Evolutionary conservation across 768 basidiomycete species (phyloP), one percentile per base, ranked within the genome.

Genomic region (Collybia sordida): DNA sequence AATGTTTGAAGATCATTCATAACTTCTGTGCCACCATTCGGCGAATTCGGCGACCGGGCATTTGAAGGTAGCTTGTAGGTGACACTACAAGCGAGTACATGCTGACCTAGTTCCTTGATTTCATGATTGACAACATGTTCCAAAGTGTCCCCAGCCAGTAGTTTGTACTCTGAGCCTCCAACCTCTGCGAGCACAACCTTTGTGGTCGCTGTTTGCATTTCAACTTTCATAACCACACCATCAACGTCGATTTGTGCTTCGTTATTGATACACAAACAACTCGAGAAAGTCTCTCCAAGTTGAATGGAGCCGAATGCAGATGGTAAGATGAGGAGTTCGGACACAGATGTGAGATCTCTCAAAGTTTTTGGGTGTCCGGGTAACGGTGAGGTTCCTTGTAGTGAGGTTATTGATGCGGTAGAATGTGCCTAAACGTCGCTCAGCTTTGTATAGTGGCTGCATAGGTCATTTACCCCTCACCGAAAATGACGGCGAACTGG

Each of bases 91-190:
- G 85, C 90, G 34, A 98, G 72, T 9, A 95, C 90, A 65, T 96
- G 93, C 61, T 92, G 85, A 0, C 93, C 93, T 17, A 96, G 75
- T 62, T 98, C 94, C 68, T 97, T 97, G 56, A 97, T 90, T 70
- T 98, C 95, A 60, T 92, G 89, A 52, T 83, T 75, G 1, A 93
- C 85, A 14, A 89, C 70, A 37, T 75, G 71, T 62, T 91, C 86
- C 25, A 90, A 59, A 0, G 81, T 81, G 59, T 84, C 81, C 19
- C 83, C 81, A 2, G 77, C 73, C 0, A 64, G 47, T 42, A 96
- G 68, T 19, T 61, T 67, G 31, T 74, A 65, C 2, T 73, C 73
- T 7, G 70, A 52, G 3, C 82, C 84, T 4, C 88, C 88, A 41
- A 83, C 77, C 58, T 88, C 89, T 14, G 77, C 79, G 19, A 87